Evolutionary conservation across 768 basidiomycete genomes (phyloP), one percentile per base, ranked within the genome.

Genomic region (Naematelia encephala): DNA sequence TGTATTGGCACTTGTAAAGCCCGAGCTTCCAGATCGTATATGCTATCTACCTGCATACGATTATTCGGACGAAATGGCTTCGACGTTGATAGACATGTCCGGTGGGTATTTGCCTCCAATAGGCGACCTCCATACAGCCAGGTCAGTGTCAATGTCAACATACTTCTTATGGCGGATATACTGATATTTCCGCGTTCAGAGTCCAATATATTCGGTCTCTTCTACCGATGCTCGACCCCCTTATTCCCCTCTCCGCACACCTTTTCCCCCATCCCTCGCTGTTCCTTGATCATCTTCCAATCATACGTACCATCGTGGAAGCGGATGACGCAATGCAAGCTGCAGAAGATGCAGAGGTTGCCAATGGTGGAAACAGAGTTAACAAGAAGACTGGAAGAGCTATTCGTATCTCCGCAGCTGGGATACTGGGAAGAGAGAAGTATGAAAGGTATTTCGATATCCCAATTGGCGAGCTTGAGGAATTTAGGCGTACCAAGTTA

Each of bases 211-310:
- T 69, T 22, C 59, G 67, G 12, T 62, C 67, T 11, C 63, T 66
- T 3, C 45, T 75, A 4, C 54, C 65, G 14, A 81, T 82, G 68
- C 75, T 89, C 65, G 78, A 80, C 57, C 79, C 80, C 59, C 67
- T 84, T 44, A 79, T 85, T 62, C 80, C 80, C 16, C 70, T 78
- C 54, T 73, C 79, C 19, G 72, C 77, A 26, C 77, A 82, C 54
- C 60, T 80, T 44, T 77, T 83, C 69, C 81, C 82, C 12, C 79
- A 82, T 49, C 68, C 70, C 19, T 77, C 78, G 39, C 76, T 87
- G 59, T 81, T 83, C 67, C 73, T 86, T 69, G 88, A 93, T 49
- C 88, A 89, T 76, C 78, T 84, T 64, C 87, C 90, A 28, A 83
- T 82, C 77, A 78, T 90, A 50, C 80, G 86, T 59, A 69, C 78